phyloP scores from a whole-genome alignment of 169 alveolate species.

The Plasmodium vinckei region DNA sequence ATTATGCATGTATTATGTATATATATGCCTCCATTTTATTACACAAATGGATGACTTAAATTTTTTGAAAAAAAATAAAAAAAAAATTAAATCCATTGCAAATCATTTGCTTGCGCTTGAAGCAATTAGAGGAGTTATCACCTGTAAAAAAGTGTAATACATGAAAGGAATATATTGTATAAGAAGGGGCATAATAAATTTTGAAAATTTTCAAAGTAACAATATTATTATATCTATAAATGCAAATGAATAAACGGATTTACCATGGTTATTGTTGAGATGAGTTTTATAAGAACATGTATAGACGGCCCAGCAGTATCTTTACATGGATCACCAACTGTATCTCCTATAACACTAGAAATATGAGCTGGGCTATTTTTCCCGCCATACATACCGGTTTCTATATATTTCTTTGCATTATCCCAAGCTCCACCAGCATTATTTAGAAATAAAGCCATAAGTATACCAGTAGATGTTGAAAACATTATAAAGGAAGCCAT shows the following conservation, averaged over 20 bases:
- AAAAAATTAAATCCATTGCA: background rate
- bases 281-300: constrained; percentile 85
- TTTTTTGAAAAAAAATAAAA: too few species aligned
- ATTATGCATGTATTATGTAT: too few species aligned
- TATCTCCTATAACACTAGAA: constrained; percentile 89
- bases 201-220: background rate
- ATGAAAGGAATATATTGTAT: background rate
- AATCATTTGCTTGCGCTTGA: constrained; percentile 19
- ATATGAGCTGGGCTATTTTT: constrained; percentile 84
- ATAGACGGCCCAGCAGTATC: constrained; percentile 93
- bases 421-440: constrained; percentile 94
- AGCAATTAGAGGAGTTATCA: constrained; percentile 67
- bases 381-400: constrained; percentile 85
- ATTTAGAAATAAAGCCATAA: constrained; percentile 88
- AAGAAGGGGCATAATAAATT: background rate
- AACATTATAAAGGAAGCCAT: constrained; percentile 90
- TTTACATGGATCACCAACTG: constrained; percentile 94
- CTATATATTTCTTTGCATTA: constrained; percentile 90
- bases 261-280: constrained; percentile 68
- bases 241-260: background rate
- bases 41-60: too few species aligned
- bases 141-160: constrained; percentile 20
- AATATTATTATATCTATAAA: background rate
- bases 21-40: too few species aligned
- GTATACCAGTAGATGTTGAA: constrained; percentile 90